Evolutionary conservation across 2,329 filamentous ascomycete genomes (phyloP), one percentile per base, ranked within the genome.

Genomic region (Tolypocladium album): DNA sequence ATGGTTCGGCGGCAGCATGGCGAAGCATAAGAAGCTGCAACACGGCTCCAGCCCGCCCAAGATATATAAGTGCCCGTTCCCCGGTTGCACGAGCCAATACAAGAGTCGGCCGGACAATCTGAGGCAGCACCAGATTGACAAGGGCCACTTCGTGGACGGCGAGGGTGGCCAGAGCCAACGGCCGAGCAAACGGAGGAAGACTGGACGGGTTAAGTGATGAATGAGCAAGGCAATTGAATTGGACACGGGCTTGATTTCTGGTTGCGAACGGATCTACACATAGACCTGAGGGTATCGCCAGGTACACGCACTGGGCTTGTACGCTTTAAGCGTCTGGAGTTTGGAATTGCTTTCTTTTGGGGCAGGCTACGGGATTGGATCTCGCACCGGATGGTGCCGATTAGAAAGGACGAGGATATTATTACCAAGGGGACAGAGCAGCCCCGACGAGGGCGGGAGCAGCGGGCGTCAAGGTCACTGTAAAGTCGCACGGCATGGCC

Each of bases 1-100:
- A 61, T 84, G 82, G 82, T 84, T 83, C 66, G 78, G 77, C 53
- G 81, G 81, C 7, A 82, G 79, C 67, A 82, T 84, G 81, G 76
- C 80, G 56, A 84, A 83, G 68, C 82, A 84, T 67, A 82, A 75
- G 72, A 82, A 79, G 67, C 71, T 79, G 61, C 78, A 82, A 68
- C 82, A 84, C 69, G 77, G 78, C 57, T 71, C 71, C 15, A 74
- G 72, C 3, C 79, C 78, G 42, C 78, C 79, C 9, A 73, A 74
- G 61, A 81, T 83, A 53, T 84, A 80, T 69, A 74, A 74, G 61
- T 84, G 82, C 62, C 75, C 76, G 3, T 84, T 68, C 56, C 81
- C 80, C 2, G 80, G 79, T 3, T 84, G 82, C 66, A 77, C 71
- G 27, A 83, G 80, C 66, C 76, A 79, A 64, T 84, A 81, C 66